Conservation (phyloP, 2,329 filamentous ascomycete genomes). For the Sclerotinia spermophila region DNA sequence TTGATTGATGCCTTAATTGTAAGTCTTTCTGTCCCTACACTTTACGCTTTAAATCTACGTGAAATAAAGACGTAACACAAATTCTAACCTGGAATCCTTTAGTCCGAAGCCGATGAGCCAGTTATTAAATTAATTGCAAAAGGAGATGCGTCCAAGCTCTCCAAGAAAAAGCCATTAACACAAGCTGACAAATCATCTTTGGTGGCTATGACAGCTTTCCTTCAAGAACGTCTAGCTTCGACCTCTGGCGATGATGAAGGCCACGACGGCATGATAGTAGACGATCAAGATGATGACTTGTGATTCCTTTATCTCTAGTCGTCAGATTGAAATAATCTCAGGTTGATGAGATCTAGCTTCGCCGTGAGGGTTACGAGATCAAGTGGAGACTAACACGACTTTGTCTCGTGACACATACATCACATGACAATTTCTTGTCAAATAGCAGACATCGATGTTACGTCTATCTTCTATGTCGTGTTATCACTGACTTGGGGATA, state of each 20-base stretch:
- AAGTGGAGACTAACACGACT: background rate
- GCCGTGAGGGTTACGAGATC: background rate
- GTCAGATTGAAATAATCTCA: background rate
- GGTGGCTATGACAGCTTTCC: constrained; percentile 26
- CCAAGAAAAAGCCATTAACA: constrained; percentile 10
- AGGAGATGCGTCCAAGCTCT: constrained; percentile 27
- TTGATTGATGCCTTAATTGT: constrained; percentile 62
- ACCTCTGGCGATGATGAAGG: background rate
- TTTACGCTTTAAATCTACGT: background rate
- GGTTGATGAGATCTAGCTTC: background rate
- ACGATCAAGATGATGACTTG: background rate
- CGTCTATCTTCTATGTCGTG: background rate
- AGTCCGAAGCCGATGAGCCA: constrained; percentile 43
- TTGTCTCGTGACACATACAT: background rate
- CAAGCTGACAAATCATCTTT: constrained; percentile 23
- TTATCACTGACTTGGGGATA: background rate
- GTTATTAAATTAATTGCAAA: constrained; percentile 40
- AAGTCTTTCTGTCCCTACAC: constrained; percentile 39
- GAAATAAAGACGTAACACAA: constrained; percentile 5
- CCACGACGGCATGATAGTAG: background rate
- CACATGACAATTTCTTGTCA: background rate
- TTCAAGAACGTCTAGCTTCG: constrained; percentile 24
- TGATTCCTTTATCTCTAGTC: background rate
- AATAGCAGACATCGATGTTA: background rate
- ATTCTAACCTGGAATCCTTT: constrained; percentile 27